A percentile compares a stretch with the other conserved stretches of the same genome.
Conservation (phyloP, 352 stramenopile genomes). For the Discostella stelligera region DNA sequence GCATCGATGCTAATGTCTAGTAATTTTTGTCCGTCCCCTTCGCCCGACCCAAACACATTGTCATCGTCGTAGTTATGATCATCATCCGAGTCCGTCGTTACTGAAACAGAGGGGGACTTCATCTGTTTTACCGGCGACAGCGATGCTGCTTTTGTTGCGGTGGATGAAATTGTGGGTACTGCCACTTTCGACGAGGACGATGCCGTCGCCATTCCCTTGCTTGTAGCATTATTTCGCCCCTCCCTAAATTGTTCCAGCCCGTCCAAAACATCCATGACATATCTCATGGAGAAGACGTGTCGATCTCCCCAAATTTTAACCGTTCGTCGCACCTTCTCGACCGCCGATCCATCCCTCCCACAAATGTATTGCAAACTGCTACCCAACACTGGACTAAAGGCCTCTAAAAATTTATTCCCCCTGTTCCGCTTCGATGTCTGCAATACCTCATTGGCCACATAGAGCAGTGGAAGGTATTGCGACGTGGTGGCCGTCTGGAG, state of each 20-base stretch:
- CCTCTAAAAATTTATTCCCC: constrained; percentile 75
- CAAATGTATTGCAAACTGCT: constrained; percentile 67
- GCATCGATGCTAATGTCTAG: constrained; percentile 37
- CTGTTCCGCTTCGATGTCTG: constrained; percentile 78
- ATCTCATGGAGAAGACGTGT: constrained; percentile 66
- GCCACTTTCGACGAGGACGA: neutral
- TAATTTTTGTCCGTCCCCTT: constrained; percentile 29
- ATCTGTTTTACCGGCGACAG: neutral
- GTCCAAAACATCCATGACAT: constrained; percentile 70
- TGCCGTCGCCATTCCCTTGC: neutral
- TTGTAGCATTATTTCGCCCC: neutral
- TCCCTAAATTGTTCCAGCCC: constrained; percentile 63
- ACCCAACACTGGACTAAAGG: constrained; percentile 66
- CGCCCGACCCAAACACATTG: constrained; percentile 22
- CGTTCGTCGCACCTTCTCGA: constrained; percentile 71
- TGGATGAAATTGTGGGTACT: no score
- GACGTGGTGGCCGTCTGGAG: constrained; percentile 47
- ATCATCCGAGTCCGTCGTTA: constrained; percentile 31
- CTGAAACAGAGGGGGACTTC: constrained; percentile 8
- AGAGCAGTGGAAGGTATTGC: constrained; percentile 67
- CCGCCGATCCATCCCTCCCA: constrained; percentile 31
- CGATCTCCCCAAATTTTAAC: constrained; percentile 80
- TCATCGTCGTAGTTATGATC: constrained; percentile 34
- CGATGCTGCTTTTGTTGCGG: no score
- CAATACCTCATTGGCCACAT: constrained; percentile 80